A percentile compares a stretch with the other conserved stretches of the same genome.
Evolutionary conservation across 805 yeast genomes (phyloP).

Genomic region (Candida railenensis): DNA sequence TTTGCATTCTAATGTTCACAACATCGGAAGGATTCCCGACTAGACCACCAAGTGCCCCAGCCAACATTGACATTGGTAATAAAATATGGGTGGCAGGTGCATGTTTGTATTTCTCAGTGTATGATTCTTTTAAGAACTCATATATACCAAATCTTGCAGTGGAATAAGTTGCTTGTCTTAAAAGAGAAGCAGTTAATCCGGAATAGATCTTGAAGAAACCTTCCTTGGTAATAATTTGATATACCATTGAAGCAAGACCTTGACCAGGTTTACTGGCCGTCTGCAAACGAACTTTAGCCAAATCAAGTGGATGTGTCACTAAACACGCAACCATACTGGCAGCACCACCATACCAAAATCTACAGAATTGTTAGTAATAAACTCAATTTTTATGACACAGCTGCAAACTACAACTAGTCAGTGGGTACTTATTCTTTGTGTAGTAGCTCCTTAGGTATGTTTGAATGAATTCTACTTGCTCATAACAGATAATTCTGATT

Average conservation of each 20-base stretch:
- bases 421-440: too few species aligned
- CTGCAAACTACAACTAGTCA: too few species aligned
- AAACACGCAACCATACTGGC: slow-evolving; percentile 67
- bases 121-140: slow-evolving; percentile 64
- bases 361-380: slow-evolving; percentile 8
- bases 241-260: slow-evolving; percentile 59
- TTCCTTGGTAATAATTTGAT: slow-evolving; percentile 57
- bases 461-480: too few species aligned
- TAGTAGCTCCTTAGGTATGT: too few species aligned
- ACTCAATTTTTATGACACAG: not conserved
- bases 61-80: slow-evolving; percentile 78
- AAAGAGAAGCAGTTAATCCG: slow-evolving; percentile 77
- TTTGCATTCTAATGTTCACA: slow-evolving; percentile 88
- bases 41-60: slow-evolving; percentile 81
- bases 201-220: slow-evolving; percentile 72
- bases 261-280: slow-evolving; percentile 71
- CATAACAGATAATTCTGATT: too few species aligned
- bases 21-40: slow-evolving; percentile 89
- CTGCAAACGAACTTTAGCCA: slow-evolving; percentile 84
- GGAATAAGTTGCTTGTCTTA: slow-evolving; percentile 87
- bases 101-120: slow-evolving; percentile 36
- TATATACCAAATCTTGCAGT: slow-evolving; percentile 86
- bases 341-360: slow-evolving; percentile 68
- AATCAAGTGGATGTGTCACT: slow-evolving; percentile 78
- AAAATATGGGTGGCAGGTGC: slow-evolving; percentile 58